Evolutionary conservation across 164 flowering plant species (phyloP).

Genomic region (Berberis thunbergii): DNA sequence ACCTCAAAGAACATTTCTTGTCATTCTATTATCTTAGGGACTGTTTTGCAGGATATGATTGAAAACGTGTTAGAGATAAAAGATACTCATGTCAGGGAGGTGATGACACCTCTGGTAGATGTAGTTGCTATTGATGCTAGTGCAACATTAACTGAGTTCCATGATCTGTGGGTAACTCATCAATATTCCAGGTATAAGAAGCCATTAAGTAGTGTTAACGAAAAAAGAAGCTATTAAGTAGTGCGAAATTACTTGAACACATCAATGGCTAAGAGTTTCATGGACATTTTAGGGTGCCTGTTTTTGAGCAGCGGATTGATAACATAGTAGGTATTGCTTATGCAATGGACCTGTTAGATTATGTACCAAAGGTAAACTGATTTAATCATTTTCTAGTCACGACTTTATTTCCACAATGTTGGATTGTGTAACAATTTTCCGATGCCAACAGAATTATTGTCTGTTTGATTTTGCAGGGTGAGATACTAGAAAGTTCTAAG

Average conservation of each 20-base stretch:
- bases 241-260: no score
- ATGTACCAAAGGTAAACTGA: constrained; percentile 69
- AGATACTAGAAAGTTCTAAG: constrained; percentile 68
- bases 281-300: constrained; percentile 67
- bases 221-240: background rate
- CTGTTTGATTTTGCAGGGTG: constrained; percentile 89
- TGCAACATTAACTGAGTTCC: constrained; percentile 81
- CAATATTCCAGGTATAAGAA: constrained; percentile 80
- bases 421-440: constrained; percentile 12
- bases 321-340: constrained; percentile 97
- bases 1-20: no score
- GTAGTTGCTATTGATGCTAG: constrained; percentile 95
- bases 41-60: constrained; percentile 84
- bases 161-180: constrained; percentile 80
- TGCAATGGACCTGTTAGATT: constrained; percentile 96
- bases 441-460: constrained; percentile 24
- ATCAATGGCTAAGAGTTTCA: constrained; percentile 3
- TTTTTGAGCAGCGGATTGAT: constrained; percentile 97
- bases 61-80: constrained; percentile 97
- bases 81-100: constrained; percentile 97
- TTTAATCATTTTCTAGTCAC: constrained; percentile 6
- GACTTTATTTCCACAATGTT: constrained; percentile 3
- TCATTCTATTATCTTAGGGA: background rate
- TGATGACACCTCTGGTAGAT: constrained; percentile 99
- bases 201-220: background rate